phyloP scores from a whole-genome alignment of 129 eudicot species.

The Flaveria robusta region DNA sequence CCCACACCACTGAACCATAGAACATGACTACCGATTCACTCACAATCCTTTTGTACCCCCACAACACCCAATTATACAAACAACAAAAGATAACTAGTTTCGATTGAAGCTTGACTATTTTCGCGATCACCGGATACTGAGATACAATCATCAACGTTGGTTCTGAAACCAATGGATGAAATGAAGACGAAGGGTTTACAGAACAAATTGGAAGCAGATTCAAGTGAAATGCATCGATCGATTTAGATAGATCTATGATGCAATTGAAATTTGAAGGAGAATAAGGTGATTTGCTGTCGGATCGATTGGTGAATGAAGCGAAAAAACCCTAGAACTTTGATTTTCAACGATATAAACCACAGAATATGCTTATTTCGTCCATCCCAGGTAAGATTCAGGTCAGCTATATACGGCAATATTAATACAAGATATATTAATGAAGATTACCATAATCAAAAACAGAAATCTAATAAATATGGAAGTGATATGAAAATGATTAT shows the following conservation, averaged over 20 bases:
- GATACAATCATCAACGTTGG: slow-evolving; percentile 7
- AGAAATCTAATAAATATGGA: too few relatives aligned
- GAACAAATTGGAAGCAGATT: slow-evolving; percentile 5
- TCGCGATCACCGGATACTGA: background rate
- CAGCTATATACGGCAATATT: too few relatives aligned
- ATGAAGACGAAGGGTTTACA: slow-evolving; percentile 24
- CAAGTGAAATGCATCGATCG: slow-evolving; percentile 7
- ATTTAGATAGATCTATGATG: slow-evolving; percentile 14
- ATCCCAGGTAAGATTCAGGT: background rate
- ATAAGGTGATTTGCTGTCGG: background rate
- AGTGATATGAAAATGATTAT: too few relatives aligned
- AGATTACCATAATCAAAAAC: too few relatives aligned
- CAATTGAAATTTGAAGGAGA: background rate
- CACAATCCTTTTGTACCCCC: too few relatives aligned
- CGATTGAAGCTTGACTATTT: too few relatives aligned
- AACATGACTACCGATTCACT: slow-evolving; percentile 58
- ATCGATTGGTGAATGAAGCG: slow-evolving; percentile 14
- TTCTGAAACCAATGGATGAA: slow-evolving; percentile 1
- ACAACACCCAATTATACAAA: slow-evolving; percentile 17
- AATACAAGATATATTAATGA: too few relatives aligned
- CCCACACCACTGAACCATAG: slow-evolving; percentile 96
- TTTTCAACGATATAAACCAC: background rate
- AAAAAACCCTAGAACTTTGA: slow-evolving; percentile 24
- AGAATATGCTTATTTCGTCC: background rate
- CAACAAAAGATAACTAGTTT: background rate